phyloP scores from a whole-genome alignment of 2,329 filamentous ascomycete genomes.

The Apiospora malaysiana region DNA sequence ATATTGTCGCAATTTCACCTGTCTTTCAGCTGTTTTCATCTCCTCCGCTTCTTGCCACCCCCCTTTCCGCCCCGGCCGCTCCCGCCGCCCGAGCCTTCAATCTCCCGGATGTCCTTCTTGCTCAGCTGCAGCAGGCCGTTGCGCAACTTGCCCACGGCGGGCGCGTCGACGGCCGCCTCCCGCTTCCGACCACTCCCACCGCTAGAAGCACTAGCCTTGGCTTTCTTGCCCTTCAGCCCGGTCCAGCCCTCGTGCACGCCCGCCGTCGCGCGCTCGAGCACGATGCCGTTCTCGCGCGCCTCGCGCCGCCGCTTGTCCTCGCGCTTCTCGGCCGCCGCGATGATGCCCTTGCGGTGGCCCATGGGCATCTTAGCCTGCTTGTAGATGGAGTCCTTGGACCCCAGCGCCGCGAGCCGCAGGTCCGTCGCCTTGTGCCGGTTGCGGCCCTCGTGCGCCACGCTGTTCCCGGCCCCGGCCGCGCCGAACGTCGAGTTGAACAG shows the following conservation, averaged over 20 bases:
- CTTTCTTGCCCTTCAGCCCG: conserved; percentile 31
- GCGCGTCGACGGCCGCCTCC: conserved; percentile 73
- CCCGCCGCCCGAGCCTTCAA: conserved; percentile 30
- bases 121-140: conserved; percentile 78
- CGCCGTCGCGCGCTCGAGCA: conserved; percentile 68
- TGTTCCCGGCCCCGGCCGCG: conserved; percentile 33
- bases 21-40: conserved; percentile 27
- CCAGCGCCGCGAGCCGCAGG: conserved; percentile 80
- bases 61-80: conserved; percentile 24
- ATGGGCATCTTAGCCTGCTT: conserved; percentile 89
- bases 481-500: conserved; percentile 67
- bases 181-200: conserved; percentile 39
- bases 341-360: conserved; percentile 84
- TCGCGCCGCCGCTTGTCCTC: conserved; percentile 77
- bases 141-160: conserved; percentile 79
- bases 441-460: conserved; percentile 60
- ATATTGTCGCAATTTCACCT: neutral
- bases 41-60: conserved; percentile 35
- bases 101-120: conserved; percentile 68
- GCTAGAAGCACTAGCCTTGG: conserved; percentile 39
- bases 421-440: conserved; percentile 84
- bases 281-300: conserved; percentile 88
- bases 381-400: conserved; percentile 76
- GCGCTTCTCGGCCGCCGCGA: conserved; percentile 64
- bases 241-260: conserved; percentile 33